Conservation (phyloP, 2,329 filamentous ascomycete genomes). For the Salinomyces thailandicus region DNA sequence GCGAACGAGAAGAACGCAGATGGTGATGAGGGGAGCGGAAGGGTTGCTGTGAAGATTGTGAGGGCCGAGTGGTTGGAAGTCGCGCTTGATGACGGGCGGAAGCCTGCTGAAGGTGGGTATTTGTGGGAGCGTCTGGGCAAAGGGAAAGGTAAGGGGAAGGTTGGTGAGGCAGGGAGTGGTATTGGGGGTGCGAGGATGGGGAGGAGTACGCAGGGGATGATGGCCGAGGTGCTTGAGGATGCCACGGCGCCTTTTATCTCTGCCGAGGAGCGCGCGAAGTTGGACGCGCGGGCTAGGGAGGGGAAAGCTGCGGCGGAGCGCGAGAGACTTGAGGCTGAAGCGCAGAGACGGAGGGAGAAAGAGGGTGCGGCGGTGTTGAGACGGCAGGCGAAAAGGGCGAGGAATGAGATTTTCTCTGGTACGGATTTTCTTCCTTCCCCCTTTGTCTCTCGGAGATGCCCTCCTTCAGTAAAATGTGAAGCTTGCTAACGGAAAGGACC, state of each 20-base stretch:
- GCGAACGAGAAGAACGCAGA: neutral
- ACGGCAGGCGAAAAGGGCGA: conserved; percentile 17
- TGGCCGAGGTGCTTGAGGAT: conserved; percentile 27
- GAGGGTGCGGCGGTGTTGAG: conserved; percentile 16
- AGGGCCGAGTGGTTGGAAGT: conserved; percentile 40
- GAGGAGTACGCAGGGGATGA: conserved; percentile 10
- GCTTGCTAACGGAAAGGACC: too few species aligned
- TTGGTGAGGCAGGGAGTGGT: conserved; percentile 10
- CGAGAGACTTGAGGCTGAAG: conserved; percentile 24
- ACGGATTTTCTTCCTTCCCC: too few species aligned
- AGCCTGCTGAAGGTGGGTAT: conserved; percentile 26
- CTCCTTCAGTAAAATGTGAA: too few species aligned
- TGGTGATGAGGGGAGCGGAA: neutral
- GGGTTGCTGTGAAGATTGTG: conserved; percentile 25
- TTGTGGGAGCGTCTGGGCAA: conserved; percentile 19
- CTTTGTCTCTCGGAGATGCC: too few species aligned
- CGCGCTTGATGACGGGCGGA: conserved; percentile 30
- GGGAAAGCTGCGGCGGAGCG: conserved; percentile 6
- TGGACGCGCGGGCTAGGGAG: conserved; percentile 21
- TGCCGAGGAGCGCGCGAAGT: conserved; percentile 21
- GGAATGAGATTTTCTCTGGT: conserved; percentile 25
- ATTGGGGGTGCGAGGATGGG: neutral
- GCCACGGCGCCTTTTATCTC: conserved; percentile 17
- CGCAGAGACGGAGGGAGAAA: conserved; percentile 22
- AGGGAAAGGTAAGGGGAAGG: conserved; percentile 15